Base-by-base conservation (phyloP, 1,284 basidiomycete genomes). In the Leccinum griseonigrum region DNA sequence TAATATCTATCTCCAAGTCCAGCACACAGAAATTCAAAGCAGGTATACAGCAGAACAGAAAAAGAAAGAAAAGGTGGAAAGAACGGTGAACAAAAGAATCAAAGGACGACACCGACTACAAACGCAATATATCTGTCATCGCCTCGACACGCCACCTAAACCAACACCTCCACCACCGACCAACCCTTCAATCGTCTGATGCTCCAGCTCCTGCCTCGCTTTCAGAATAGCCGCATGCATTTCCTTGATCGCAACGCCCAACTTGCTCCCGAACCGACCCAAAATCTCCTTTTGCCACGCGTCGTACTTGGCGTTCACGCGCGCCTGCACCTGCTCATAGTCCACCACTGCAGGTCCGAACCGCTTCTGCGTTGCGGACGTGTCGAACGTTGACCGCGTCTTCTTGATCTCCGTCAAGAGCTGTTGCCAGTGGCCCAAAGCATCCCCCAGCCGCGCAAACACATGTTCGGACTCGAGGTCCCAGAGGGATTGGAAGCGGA, bases 401-500 rank as follows among this genome's bases (percentile, higher is more conserved):
- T 95, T 95, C 76, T 97, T 96, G 79, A 99, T 98, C 75, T 97
- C 96, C 4, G 91, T 93, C 9, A 99, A 83, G 1, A 99, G 85
- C 70, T 96, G 91, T 72, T 97, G 95, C 97, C 97, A 99, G 74
- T 90, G 84, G 1, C 86, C 86, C 22, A 99, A 86, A 10, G 92
- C 94, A 74, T 98, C 95, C 18, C 97, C 97, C 7, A 98, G 88
- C 0, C 92, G 90, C 68, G 88, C 91, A 83, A 97, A 98, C 22
- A 99, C 95, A 71, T 92, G 92, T 82, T 98, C 97, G 14, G 95
- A 86, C 76, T 99, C 95, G 56, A 98, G 87, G 75, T 99, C 97
- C 97, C 97, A 99, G 0, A 99, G 83, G 0, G 95, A 97, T 76
- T 99, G 97, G 85, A 99, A 99, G 73, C 97, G 95, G 0, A 98